Evolutionary conservation across 75 land plant genomes (phyloP).

Genomic region (Sequoia sempervirens): DNA sequence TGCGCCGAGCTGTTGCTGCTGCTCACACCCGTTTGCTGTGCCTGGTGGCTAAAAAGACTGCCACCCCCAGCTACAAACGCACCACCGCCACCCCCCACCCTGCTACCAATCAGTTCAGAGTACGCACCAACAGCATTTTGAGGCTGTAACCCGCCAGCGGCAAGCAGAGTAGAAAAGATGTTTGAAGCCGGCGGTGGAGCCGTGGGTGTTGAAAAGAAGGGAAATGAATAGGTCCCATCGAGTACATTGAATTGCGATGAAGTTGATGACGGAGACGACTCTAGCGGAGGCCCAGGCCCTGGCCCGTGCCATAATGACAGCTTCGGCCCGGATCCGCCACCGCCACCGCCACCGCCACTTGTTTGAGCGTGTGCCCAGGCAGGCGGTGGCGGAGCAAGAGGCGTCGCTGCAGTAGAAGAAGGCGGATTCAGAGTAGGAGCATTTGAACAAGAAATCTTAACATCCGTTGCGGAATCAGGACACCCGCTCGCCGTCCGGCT

Average conservation of each 20-base stretch:
- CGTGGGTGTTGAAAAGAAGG: constrained; percentile 5
- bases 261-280: background rate
- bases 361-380: constrained; percentile 9
- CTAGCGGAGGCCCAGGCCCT: constrained; percentile 6
- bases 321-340: constrained; percentile 14
- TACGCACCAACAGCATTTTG: constrained; percentile 23
- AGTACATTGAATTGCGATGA: background rate
- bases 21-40: constrained; percentile 7
- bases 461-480: constrained; percentile 11
- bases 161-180: constrained; percentile 49
- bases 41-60: constrained; percentile 10
- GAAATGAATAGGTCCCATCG: constrained; percentile 3
- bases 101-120: constrained; percentile 26
- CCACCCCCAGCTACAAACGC: constrained; percentile 4
- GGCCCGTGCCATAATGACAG: constrained; percentile 27
- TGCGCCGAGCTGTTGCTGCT: constrained; percentile 12
- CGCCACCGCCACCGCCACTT: background rate
- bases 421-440: background rate
- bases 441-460: constrained; percentile 5
- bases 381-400: constrained; percentile 9
- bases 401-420: background rate
- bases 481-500: constrained; percentile 10
- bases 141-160: constrained; percentile 25
- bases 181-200: constrained; percentile 14
- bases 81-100: constrained; percentile 17